Percentiles rank a stretch among this genome's conserved stretches.
These are phyloP conservation scores for Aspergillus aculeatinus DNA, from an alignment of 2,329 filamentous ascomycete genomes.

Conservation along the genomic window DNA sequence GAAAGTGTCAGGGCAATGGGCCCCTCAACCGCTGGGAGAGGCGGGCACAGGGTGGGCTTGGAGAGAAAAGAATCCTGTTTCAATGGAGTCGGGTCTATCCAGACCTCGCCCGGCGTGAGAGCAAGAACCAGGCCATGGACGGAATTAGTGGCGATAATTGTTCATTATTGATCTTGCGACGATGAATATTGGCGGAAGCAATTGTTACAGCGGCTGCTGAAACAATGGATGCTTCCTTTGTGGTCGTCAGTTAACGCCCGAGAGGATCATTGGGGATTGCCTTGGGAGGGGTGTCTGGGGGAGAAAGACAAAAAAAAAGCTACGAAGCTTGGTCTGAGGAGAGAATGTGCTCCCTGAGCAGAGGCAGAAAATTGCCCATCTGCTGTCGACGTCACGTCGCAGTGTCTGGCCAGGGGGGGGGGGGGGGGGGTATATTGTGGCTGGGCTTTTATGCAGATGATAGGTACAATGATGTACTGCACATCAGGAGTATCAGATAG, in stretches of 20 bases:
- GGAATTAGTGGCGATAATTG: background rate
- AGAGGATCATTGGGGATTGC: background rate
- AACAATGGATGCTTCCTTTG: background rate
- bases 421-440: background rate
- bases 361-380: background rate
- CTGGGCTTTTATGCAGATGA: conserved; percentile 5
- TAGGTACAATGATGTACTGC: conserved; percentile 2
- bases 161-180: background rate
- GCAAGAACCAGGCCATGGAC: background rate
- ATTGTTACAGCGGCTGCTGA: background rate
- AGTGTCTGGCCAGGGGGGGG: background rate
- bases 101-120: background rate
- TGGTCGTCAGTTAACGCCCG: background rate
- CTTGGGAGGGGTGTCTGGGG: background rate
- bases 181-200: background rate
- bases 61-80: background rate
- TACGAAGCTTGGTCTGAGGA: background rate
- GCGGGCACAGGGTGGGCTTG: background rate
- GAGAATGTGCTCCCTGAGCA: background rate
- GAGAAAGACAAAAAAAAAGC: background rate
- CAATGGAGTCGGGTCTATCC: background rate
- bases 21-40: background rate
- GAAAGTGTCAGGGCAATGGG: background rate
- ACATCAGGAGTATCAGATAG: background rate
- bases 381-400: background rate